Base-by-base conservation (phyloP, 1,284 basidiomycete genomes). In the Anthracocystis panici-leucophaei region DNA sequence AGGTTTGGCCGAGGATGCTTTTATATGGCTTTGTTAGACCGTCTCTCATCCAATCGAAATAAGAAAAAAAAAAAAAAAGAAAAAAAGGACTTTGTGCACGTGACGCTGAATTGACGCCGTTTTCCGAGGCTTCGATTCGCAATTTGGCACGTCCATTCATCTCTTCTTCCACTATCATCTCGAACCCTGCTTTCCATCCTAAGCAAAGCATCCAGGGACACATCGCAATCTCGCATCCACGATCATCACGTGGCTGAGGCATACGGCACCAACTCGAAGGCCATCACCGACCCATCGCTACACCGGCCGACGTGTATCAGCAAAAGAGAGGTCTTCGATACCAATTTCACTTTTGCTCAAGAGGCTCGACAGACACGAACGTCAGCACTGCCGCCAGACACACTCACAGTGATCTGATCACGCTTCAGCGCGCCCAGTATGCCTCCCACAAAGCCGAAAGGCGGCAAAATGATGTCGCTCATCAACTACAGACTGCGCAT, bases 401-500 rank as follows among this genome's bases (percentile, higher is more conserved):
- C 25, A 23, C 11, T 7, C 46, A 21, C 23, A 31, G 11, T 25
- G 38, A 10, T 18, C 14, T 14, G 8, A 35, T 29, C 27, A 45
- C 42, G 4, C 11, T 4, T 5, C 1, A 6, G 5, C 6, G 4
- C 11, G 21, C 48, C 20, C 66, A 71, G 11, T 1, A 77, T 77
- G 81, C 81, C 82, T 55, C 82, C 82, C 14, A 73, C 81, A 45
- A 82, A 79, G 62, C 67, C 77, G 18, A 80, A 82, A 54, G 83
- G 83, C 66, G 82, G 83, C 66, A 96, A 96, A 89, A 97, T 99
- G 95, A 91, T 97, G 87, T 88, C 91, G 86, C 92, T 99, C 87
- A 91, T 99, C 88, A 96, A 98, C 88, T 98, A 96, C 92, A 90
- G 96, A 85, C 90, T 99, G 80, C 95, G 94, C 87, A 92, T 99